Conservation (phyloP, 164 flowering plant species). For the Berberis vulgaris region DNA sequence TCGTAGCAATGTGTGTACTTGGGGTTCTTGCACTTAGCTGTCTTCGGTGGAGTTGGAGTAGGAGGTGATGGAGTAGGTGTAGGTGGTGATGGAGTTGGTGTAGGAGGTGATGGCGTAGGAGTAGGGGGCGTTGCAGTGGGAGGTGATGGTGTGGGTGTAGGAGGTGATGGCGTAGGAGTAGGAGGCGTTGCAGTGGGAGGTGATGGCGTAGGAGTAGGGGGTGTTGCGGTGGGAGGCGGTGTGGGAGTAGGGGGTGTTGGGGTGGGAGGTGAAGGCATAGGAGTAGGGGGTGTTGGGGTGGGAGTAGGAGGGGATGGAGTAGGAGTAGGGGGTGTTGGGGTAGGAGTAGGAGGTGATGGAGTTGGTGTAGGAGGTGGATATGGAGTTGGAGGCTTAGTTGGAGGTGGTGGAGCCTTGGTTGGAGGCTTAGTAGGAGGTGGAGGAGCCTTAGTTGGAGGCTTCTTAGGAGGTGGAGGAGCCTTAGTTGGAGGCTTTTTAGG, state of each 20-base stretch:
- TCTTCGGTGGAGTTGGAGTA: neutral
- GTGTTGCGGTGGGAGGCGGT: neutral
- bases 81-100: neutral
- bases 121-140: neutral
- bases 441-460: neutral
- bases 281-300: neutral
- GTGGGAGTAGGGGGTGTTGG: neutral
- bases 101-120: neutral
- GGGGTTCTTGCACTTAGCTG: slow-evolving; percentile 16
- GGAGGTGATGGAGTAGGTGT: too few relatives aligned
- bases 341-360: neutral
- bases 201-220: neutral
- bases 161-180: neutral
- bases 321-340: neutral
- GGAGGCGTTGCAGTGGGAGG: neutral
- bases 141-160: neutral
- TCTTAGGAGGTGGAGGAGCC: neutral
- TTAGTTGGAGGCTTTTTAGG: neutral
- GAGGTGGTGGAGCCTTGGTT: too few relatives aligned
- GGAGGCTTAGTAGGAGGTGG: neutral
- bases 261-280: neutral
- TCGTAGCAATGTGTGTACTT: slow-evolving; percentile 20
- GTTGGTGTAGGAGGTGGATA: neutral
- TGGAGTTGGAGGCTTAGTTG: neutral
- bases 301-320: neutral